phyloP scores from a whole-genome alignment of 2,329 filamentous ascomycete species.

The Calonectria naviculata region DNA sequence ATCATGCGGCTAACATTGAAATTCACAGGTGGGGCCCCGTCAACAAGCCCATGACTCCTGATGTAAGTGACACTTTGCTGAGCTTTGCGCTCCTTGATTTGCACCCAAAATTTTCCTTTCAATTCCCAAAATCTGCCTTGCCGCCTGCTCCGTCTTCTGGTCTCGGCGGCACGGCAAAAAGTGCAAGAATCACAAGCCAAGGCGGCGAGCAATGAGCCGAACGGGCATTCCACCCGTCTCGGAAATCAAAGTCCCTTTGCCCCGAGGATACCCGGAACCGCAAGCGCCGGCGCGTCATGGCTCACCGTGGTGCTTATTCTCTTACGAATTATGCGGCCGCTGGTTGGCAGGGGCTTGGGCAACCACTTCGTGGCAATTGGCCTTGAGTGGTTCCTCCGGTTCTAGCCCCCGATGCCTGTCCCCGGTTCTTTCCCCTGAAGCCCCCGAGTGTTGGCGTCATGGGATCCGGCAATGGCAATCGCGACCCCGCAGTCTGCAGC shows the following conservation, averaged over 20 bases:
- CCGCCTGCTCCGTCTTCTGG: background rate
- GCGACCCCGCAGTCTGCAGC: conserved; percentile 37
- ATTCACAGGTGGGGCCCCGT: conserved; percentile 85
- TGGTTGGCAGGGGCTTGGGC: conserved; percentile 40
- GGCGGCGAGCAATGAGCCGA: conserved; percentile 10
- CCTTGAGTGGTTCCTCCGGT: conserved; percentile 24
- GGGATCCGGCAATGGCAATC: conserved; percentile 38
- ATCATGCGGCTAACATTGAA: conserved; percentile 43
- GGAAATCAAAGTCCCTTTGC: conserved; percentile 36
- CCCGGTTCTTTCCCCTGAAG: conserved; percentile 35
- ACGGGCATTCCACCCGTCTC: conserved; percentile 33
- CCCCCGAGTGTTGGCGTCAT: conserved; percentile 37
- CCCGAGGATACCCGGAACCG: conserved; percentile 41
- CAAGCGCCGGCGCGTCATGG: conserved; percentile 37
- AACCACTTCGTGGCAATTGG: conserved; percentile 1
- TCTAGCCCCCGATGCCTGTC: conserved; percentile 23
- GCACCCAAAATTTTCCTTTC: conserved; percentile 19
- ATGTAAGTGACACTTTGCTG: conserved; percentile 68
- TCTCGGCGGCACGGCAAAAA: conserved; percentile 18
- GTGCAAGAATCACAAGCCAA: conserved; percentile 32
- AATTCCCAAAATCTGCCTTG: conserved; percentile 17
- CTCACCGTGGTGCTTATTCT: conserved; percentile 42
- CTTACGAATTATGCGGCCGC: conserved; percentile 42
- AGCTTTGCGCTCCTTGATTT: conserved; percentile 24
- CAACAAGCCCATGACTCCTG: conserved; percentile 98